Conservation (phyloP, 1,284 basidiomycete species). For the Volvariella volvacea region DNA sequence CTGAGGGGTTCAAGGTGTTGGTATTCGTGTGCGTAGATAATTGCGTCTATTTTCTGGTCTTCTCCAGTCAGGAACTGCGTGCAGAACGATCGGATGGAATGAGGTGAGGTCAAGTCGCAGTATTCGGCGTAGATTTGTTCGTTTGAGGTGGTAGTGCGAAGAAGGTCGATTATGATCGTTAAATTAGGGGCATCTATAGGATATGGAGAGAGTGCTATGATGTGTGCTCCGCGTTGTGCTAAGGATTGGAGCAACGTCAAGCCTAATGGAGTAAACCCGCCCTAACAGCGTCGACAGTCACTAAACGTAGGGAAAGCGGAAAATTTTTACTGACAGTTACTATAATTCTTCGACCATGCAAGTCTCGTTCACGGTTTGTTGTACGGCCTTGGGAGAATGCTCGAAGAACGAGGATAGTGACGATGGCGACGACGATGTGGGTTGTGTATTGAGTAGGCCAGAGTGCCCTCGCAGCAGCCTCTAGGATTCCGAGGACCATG, state of each 20-base stretch:
- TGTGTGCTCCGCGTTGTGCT: conserved; percentile 64
- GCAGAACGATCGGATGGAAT: conserved; percentile 61
- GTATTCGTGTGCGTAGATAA: conserved; percentile 72
- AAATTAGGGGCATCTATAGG: conserved; percentile 49
- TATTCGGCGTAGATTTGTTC: conserved; percentile 69
- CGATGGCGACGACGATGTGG: conserved; percentile 38
- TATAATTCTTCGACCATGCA: conserved; percentile 64
- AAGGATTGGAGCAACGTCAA: conserved; percentile 57
- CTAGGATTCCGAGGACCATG: conserved; percentile 34
- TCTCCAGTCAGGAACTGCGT: conserved; percentile 55
- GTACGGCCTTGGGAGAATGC: conserved; percentile 60
- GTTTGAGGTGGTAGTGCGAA: conserved; percentile 64
- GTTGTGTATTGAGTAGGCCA: conserved; percentile 33
- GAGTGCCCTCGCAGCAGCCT: conserved; percentile 22
- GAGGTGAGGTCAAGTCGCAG: conserved; percentile 58
- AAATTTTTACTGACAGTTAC: conserved; percentile 45
- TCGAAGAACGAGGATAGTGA: conserved; percentile 39
- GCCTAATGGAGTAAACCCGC: conserved; percentile 67
- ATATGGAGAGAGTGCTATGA: conserved; percentile 62
- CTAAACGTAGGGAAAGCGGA: background rate
- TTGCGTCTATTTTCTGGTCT: conserved; percentile 61
- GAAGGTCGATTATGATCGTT: conserved; percentile 52
- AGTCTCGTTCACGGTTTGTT: conserved; percentile 63
- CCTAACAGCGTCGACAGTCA: conserved; percentile 30
- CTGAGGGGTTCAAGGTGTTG: conserved; percentile 47